Conservation (phyloP, 192 early-diverging fungal genomes). For the Kappamyces sp. region DNA sequence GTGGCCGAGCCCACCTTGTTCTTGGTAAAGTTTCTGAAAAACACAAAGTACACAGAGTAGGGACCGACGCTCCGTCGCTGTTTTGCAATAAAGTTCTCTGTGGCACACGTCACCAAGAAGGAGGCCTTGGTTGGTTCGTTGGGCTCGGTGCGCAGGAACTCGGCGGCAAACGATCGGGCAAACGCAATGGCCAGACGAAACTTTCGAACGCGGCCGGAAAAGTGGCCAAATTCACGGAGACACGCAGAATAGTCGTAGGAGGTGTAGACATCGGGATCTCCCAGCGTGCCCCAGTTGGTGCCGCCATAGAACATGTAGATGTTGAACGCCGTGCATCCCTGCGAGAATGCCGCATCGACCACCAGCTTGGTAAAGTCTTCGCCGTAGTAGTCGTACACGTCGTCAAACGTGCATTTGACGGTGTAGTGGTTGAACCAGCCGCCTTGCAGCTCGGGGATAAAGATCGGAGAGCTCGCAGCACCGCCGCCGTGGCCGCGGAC, state of each 20-base stretch:
- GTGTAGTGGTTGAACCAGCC: conserved; percentile 76
- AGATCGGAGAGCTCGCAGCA: conserved; percentile 60
- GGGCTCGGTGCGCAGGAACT: conserved; percentile 47
- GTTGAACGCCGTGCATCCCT: conserved; percentile 58
- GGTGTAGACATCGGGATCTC: conserved; percentile 65
- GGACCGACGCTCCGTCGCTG: conserved; percentile 15
- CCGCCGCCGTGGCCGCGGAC: conserved; percentile 65
- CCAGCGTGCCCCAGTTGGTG: conserved; percentile 74
- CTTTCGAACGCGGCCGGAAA: conserved; percentile 57
- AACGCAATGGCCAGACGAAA: conserved; percentile 55
- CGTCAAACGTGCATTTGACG: conserved; percentile 57
- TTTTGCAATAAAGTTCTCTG: conserved; percentile 5
- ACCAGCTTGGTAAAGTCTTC: conserved; percentile 59
- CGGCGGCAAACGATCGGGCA: conserved; percentile 51
- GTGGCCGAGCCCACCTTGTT: conserved; percentile 35
- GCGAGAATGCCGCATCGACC: conserved; percentile 57
- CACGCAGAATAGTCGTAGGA: conserved; percentile 73
- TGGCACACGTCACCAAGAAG: conserved; percentile 1
- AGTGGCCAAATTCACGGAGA: conserved; percentile 63
- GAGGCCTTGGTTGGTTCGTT: conserved; percentile 22
- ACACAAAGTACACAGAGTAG: conserved; percentile 23
- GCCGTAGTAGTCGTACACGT: conserved; percentile 65
- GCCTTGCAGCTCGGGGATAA: conserved; percentile 73
- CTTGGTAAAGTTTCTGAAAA: conserved; percentile 63
- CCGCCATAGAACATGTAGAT: conserved; percentile 74